phyloP scores from a whole-genome alignment of 1,139 yeast genomes.

The Martiniozyma asiatica region DNA sequence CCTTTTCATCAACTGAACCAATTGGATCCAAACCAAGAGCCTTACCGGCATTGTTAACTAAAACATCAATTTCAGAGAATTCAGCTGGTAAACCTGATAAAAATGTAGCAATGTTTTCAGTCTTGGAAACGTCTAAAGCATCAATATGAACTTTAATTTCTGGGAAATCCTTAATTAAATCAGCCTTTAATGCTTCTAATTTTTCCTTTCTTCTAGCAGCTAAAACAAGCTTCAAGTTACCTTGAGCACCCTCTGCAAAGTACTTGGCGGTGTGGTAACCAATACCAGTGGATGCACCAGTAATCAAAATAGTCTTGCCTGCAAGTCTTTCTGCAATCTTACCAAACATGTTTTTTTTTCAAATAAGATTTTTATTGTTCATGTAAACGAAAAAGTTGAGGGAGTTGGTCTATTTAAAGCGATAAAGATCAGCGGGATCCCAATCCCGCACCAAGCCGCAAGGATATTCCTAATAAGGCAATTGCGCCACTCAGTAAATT shows the following conservation, averaged over 20 bases:
- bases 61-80: slow-evolving; percentile 33
- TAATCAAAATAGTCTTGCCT: slow-evolving; percentile 25
- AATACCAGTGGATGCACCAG: slow-evolving; percentile 31
- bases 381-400: no score
- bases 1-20: slow-evolving; percentile 29
- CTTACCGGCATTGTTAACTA: slow-evolving; percentile 42
- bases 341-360: slow-evolving; percentile 29
- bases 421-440: no score
- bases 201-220: slow-evolving; percentile 40
- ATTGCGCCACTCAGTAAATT: no score
- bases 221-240: slow-evolving; percentile 32
- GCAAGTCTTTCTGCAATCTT: slow-evolving; percentile 50
- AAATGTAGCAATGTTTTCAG: slow-evolving; percentile 30
- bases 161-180: slow-evolving; percentile 26
- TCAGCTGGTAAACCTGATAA: slow-evolving; percentile 30
- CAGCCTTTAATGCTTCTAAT: slow-evolving; percentile 25
- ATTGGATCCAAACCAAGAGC: slow-evolving; percentile 36
- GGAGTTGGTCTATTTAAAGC: no score
- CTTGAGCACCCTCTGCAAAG: slow-evolving; percentile 32
- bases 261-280: slow-evolving; percentile 25
- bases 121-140: slow-evolving; percentile 33
- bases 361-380: no score
- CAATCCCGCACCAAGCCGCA: no score
- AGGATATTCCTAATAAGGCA: no score
- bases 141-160: slow-evolving; percentile 27